These are phyloP conservation scores for Litchi chinensis DNA, from an alignment of 345 rosid genomes.

Conservation along the genomic window DNA sequence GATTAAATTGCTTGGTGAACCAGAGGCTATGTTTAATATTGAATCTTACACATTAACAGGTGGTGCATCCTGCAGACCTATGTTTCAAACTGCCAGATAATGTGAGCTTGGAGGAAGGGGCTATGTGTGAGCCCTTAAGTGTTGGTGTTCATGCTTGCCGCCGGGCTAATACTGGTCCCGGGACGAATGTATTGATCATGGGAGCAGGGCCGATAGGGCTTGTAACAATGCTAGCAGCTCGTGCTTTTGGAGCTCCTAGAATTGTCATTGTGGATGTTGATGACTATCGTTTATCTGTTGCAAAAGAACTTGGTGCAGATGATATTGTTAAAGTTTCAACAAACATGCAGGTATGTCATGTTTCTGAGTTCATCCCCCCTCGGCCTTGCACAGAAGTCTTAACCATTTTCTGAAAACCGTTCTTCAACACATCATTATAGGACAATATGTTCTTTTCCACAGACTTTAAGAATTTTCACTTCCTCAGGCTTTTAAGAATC, in stretches of 20 bases:
- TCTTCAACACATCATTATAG: not conserved
- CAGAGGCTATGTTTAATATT: not conserved
- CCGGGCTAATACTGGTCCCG: constrained; percentile 75
- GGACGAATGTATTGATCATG: constrained; percentile 67
- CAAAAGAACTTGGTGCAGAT: constrained; percentile 73
- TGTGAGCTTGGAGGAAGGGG: constrained; percentile 94
- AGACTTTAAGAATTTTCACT: not conserved
- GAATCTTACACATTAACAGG: constrained; percentile 39
- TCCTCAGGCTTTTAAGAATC: not conserved
- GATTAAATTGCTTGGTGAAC: constrained; percentile 14
- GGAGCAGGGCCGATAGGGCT: constrained; percentile 98
- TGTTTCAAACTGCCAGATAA: constrained; percentile 90
- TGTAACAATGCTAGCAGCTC: constrained; percentile 85
- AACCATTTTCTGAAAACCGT: not conserved
- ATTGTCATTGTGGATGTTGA: constrained; percentile 79
- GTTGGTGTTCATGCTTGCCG: constrained; percentile 96
- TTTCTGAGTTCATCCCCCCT: not conserved
- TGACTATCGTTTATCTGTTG: constrained; percentile 68
- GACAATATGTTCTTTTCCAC: too few species aligned
- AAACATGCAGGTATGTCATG: constrained; percentile 51
- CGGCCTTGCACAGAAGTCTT: not conserved
- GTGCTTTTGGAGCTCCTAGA: constrained; percentile 86
- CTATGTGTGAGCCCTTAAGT: constrained; percentile 96
- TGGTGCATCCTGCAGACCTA: constrained; percentile 88
- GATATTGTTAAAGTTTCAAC: constrained; percentile 67